Evolutionary conservation across 495 filamentous ascomycete genomes (phyloP), one percentile per base, ranked within the genome.

Genomic region (Neurospora hispaniola): DNA sequence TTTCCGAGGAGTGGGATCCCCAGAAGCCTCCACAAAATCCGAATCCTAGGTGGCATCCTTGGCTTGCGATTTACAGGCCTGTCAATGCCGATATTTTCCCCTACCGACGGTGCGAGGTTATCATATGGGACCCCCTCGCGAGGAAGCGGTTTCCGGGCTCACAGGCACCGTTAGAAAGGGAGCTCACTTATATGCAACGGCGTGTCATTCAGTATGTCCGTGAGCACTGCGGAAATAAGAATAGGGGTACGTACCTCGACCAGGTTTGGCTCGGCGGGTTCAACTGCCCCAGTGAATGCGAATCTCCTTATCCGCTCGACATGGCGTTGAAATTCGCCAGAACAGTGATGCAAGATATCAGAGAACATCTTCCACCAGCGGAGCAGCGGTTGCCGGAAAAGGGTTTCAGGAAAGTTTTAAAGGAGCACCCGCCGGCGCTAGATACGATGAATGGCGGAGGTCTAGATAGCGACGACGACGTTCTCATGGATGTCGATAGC

Each of bases 61-160:
- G 85, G 85, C 70, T 85, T 23, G 84, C 76, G 6, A 71, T 84
- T 3, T 78, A 80, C 39, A 79, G 85, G 23, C 80, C 80, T 1
- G 74, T 80, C 42, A 79, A 84, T 40, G 76, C 78, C 3, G 78
- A 82, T 68, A 0, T 0, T 2, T 3, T 0, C 0, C 71, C 76
- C 6, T 80, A 72, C 38, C 39, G 0, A 0, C 62, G 71, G 14
- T 77, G 78, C 14, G 83, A 86, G 71, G 46, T 86, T n/a, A 81
- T 86, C 54, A 83, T 86, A 71, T 86, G 85, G 85, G 85, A 86
- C 72, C 66, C 79, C 10, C 70, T 75, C 2, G 80, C 78, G 14
- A 44, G 42, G 0, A 72, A 75, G 2, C 79, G 75, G 35, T 78
- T 75, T 54, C 72, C 76, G 0, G 35, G 71, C 18, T 43, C 42